Evolutionary conservation across 495 filamentous ascomycete genomes (phyloP), one percentile per base, ranked within the genome.

Genomic region (Rusavskia elegans): DNA sequence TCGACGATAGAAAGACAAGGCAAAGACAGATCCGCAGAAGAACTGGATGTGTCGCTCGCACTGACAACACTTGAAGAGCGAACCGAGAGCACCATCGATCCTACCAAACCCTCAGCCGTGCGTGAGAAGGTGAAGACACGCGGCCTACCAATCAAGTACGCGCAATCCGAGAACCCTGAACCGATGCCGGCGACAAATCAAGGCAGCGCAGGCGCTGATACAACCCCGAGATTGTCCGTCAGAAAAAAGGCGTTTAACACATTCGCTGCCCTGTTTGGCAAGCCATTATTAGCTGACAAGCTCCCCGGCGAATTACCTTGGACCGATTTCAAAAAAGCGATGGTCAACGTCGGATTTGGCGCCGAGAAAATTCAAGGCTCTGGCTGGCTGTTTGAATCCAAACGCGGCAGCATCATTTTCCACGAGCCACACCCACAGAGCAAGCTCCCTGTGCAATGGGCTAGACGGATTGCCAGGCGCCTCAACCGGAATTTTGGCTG

Each of bases 241-340:
- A 19, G 20, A 11, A 42, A 42, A 9, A 42, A 42, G 20, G 16
- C 39, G 5, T 42, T 42, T 11, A 17, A 42, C 9, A 42, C 39
- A 17, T 19, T 42, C 39, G 39, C 39, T 21, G 39, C 39, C 39
- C n/a, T 42, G 5, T 42, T 42, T 14, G 2, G 39, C 39, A 19
- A 17, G n/a, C 39, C 39, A 19, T 37, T 29, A 7, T 29, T 14
- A 17, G 29, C 27, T 19, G 29, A 9, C 30, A 50, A 37, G 16
- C 20, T 32, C 35, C 64, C 68, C 0, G 71, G 68, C 6, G 73
- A 77, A 52, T 42, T 77, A 5, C 32, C 68, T 0, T 78, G 72
- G 73, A 57, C 42, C 39, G 74, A 76, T 53, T 75, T 77, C 51
- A 55, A 78, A 20, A 63, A 74, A 52, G 74, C 74, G 0, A 72